Evolutionary conservation across 2,329 filamentous ascomycete species (phyloP), one percentile per base, ranked within the genome.

Genomic region (Fusarium kyushuense): DNA sequence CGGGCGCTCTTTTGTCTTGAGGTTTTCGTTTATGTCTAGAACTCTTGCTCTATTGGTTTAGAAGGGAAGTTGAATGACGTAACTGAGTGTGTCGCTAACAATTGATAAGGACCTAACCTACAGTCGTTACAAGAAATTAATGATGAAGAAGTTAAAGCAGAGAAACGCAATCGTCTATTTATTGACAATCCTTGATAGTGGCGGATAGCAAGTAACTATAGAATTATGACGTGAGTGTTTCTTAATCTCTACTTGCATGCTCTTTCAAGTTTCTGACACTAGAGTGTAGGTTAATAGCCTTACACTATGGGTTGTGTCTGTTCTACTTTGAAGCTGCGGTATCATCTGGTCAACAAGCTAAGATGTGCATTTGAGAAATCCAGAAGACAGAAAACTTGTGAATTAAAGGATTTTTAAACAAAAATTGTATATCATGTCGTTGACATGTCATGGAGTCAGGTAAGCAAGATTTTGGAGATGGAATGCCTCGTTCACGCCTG

Each of bases 141-240:
- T 30, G 4, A 17, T 38, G 19, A 54, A 54, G 19, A 23, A 40
- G 21, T 23, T 17, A 2, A 25, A 23, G 3, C 12, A 23, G 17
- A 25, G 19, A n/a, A 27, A 43, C 10, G 5, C 27, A 7, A 19
- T 2, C 11, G 4, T 6, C 30, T 35, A 35, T 19, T 48, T 27
- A 49, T 54, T 42, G 13, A 27, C 13, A 5, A 13, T 35, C 19
- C 13, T 33, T 1, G 43, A 58, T 29, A 59, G 57, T 67, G 57
- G 66, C 38, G 42, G 53, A 59, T 33, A 42, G 51, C 53, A 46
- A 38, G 53, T 51, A 49, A 36, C 21, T 13, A 51, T 65, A 49
- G 21, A 54, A 52, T 21, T 54, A 74, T 74, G 72, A 74, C 72
- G 72, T 74, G 72, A 57, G 52, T 54, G 43, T 32, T 69, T 70